Evolutionary conservation across 176 grass and related monocot species (phyloP), one percentile per base, ranked within the genome.

Genomic region (Musa beccarii): DNA sequence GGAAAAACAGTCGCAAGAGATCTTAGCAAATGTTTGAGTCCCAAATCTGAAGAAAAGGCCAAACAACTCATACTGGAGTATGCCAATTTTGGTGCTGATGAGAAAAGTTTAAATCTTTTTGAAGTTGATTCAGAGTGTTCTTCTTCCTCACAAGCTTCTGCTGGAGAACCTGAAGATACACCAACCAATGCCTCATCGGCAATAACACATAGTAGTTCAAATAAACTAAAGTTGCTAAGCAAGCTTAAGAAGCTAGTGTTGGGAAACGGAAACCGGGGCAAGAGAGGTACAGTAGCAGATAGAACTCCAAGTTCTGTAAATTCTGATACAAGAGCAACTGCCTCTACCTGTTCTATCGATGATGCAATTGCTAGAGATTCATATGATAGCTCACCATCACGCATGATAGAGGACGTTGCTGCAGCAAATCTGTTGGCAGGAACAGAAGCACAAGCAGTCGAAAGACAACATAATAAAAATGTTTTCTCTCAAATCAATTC

Each of bases 41-140:
- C 78, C 82, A 84, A 80, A 3, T 93, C 94, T 16, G 85, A 79
- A 53, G 90, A 93, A 72, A 89, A 84, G 75, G 90, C 83, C 71
- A 98, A 89, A 82, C 82, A 91, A 50, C 88, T 98, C n/a, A 85
- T 91, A 89, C 67, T 90, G 29, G 86, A 73, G 65, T 93, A 93
- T 80, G 68, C 85, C 28, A 77, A 78, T 73, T 76, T 71, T 51
- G 86, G 72, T 16, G 66, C 83, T 20, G 79, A 90, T 34, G 78
- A 86, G 63, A 86, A 81, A 77, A 64, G 81, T 61, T 51, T 51
- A 29, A 21, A 70, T 29, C 22, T 29, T 19, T 25, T 59, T 15
- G 66, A 80, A 66, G 8, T 14, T 25, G 65, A 72, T 53, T 75
- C 71, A 1, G 66, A 85, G 25, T 72, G 25, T 52, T 55, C 8